Conservation (phyloP, 2,329 filamentous ascomycete genomes). For the Penicillium sp. region DNA sequence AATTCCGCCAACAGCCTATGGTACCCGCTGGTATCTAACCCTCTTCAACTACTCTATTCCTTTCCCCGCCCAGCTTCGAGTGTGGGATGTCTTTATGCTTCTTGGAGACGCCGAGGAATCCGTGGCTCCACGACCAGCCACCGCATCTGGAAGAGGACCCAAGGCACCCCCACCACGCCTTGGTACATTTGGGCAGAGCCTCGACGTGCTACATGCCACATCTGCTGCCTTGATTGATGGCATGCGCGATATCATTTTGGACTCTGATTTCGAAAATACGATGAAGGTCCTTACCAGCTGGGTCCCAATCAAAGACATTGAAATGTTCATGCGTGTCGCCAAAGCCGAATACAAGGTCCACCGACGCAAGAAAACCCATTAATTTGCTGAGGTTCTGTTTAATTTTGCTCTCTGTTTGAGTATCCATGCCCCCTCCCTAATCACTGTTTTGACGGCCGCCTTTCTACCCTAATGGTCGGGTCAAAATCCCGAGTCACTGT, state of each 20-base stretch:
- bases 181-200: conserved; percentile 58
- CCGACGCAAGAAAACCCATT: conserved; percentile 46
- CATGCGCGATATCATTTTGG: conserved; percentile 80
- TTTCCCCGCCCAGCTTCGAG: conserved; percentile 86
- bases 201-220: conserved; percentile 87
- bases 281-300: conserved; percentile 97
- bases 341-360: conserved; percentile 80
- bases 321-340: conserved; percentile 86
- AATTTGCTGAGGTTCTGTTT: background rate
- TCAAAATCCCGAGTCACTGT: conserved; percentile 7
- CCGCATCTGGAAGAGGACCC: conserved; percentile 25
- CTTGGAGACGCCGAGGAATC: conserved; percentile 70
- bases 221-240: conserved; percentile 88
- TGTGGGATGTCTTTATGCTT: conserved; percentile 98
- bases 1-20: conserved; percentile 89
- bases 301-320: conserved; percentile 91
- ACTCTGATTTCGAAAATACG: conserved; percentile 93
- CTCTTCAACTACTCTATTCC: conserved; percentile 97
- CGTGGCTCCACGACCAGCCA: conserved; percentile 18
- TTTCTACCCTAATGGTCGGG: conserved; percentile 26
- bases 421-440: background rate
- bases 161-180: conserved; percentile 21
- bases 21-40: conserved; percentile 94
- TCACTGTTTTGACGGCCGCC: conserved; percentile 14
- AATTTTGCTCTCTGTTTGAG: conserved; percentile 1